A percentile compares a stretch with the other conserved stretches of the same genome.
Evolutionary conservation across 129 eudicot genomes (phyloP).

Genomic region (Helianthus tuberosus): DNA sequence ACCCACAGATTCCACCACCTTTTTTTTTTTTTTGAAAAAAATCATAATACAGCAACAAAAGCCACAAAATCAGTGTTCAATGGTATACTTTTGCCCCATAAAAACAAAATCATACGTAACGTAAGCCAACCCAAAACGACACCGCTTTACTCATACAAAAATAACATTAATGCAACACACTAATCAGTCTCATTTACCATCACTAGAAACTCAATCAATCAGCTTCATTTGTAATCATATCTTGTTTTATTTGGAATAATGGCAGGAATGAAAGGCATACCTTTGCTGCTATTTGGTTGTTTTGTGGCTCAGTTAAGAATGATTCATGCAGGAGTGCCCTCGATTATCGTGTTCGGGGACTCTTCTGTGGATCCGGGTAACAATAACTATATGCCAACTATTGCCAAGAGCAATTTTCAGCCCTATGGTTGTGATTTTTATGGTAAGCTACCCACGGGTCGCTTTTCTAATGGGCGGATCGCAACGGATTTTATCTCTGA

Average conservation of each 20-base stretch:
- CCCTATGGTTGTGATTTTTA: slow-evolving; percentile 88
- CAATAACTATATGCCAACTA: slow-evolving; percentile 64
- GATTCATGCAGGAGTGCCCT: slow-evolving; percentile 50
- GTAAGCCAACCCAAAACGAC: background rate
- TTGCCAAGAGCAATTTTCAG: slow-evolving; percentile 66
- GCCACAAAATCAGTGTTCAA: slow-evolving; percentile 26
- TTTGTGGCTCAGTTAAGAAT: slow-evolving; percentile 33
- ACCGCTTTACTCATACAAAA: background rate
- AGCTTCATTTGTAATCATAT: background rate
- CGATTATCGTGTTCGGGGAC: slow-evolving; percentile 85
- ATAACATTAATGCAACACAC: slow-evolving; percentile 12
- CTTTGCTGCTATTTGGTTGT: slow-evolving; percentile 32
- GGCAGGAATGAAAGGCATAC: slow-evolving; percentile 22
- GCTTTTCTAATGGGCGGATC: slow-evolving; percentile 85
- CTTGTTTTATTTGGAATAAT: background rate
- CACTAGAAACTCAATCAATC: background rate
- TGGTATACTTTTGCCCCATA: background rate
- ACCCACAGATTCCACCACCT: background rate
- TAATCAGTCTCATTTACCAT: background rate
- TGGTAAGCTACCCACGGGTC: slow-evolving; percentile 65
- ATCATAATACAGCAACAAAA: background rate
- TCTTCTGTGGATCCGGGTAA: slow-evolving; percentile 91
- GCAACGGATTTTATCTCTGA: slow-evolving; percentile 81
- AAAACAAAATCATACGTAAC: slow-evolving; percentile 1
- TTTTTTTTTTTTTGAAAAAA: background rate